Percentiles rank a stretch among this genome's conserved stretches.
Conservation (phyloP, 495 filamentous ascomycete genomes). For the Cairneyella variabilis region DNA sequence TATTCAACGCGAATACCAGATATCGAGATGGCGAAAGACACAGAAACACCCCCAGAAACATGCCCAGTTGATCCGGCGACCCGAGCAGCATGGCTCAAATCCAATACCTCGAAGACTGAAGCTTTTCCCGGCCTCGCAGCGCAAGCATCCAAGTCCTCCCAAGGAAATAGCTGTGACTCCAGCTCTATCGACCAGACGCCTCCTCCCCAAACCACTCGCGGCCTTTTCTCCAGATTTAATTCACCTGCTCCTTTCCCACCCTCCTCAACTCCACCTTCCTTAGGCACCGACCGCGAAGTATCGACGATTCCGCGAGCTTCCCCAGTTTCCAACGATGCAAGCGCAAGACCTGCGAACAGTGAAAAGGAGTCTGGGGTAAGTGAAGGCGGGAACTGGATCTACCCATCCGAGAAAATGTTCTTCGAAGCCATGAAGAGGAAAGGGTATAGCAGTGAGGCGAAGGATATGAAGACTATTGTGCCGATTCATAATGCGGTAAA, state of each 20-base stretch:
- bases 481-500: slow-evolving; percentile 98
- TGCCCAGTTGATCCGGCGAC: slow-evolving; percentile 91
- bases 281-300: slow-evolving; percentile 64
- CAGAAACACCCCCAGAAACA: slow-evolving; percentile 32
- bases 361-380: slow-evolving; percentile 69
- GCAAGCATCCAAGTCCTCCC: slow-evolving; percentile 25
- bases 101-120: slow-evolving; percentile 18
- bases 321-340: slow-evolving; percentile 36
- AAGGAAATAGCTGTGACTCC: slow-evolving; percentile 23
- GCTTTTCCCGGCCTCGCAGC: slow-evolving; percentile 18
- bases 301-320: slow-evolving; percentile 72
- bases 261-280: slow-evolving; percentile 9
- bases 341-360: slow-evolving; percentile 57
- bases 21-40: slow-evolving; percentile 22
- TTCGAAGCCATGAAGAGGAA: slow-evolving; percentile 94
- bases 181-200: slow-evolving; percentile 19
- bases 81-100: slow-evolving; percentile 72
- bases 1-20: background rate
- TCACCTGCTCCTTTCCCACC: background rate
- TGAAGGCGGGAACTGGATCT: slow-evolving; percentile 83
- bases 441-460: slow-evolving; percentile 50
- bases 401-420: slow-evolving; percentile 93
- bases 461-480: slow-evolving; percentile 83
- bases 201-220: slow-evolving; percentile 6
- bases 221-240: slow-evolving; percentile 10